Conservation (phyloP, 148 eudicot genomes). For the Polygonum maritimum region DNA sequence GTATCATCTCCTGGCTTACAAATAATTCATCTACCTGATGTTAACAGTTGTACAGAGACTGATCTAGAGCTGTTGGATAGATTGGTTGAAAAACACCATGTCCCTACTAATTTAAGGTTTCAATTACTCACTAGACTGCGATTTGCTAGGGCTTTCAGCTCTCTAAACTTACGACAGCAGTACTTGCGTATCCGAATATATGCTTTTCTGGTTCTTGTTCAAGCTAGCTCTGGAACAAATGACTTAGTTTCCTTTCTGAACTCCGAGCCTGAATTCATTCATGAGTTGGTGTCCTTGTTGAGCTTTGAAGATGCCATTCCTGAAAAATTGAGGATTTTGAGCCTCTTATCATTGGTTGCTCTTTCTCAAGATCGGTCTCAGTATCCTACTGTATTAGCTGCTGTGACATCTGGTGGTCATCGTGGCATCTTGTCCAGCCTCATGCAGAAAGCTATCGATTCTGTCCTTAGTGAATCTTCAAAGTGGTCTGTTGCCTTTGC, state of each 20-base stretch:
- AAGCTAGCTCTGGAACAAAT: constrained; percentile 74
- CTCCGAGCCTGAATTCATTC: constrained; percentile 90
- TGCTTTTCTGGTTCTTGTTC: constrained; percentile 86
- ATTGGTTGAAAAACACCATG: constrained; percentile 54
- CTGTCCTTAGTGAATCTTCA: constrained; percentile 55
- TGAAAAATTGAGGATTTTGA: constrained; percentile 69
- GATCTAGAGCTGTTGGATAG: constrained; percentile 71
- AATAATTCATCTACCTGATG: constrained; percentile 64
- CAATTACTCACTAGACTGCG: constrained; percentile 79
- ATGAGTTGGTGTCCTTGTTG: constrained; percentile 78
- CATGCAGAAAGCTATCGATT: constrained; percentile 92
- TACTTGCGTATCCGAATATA: constrained; percentile 82
- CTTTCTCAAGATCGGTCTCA: constrained; percentile 91
- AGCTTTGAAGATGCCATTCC: constrained; percentile 80
- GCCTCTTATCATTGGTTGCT: constrained; percentile 81
- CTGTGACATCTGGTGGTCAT: constrained; percentile 98
- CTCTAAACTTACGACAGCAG: constrained; percentile 61
- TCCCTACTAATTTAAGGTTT: constrained; percentile 69
- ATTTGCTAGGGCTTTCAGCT: constrained; percentile 84
- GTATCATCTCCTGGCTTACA: constrained; percentile 53
- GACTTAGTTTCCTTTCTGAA: constrained; percentile 75
- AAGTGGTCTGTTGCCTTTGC: constrained; percentile 86
- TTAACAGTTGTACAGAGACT: constrained; percentile 41
- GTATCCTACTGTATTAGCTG: constrained; percentile 74
- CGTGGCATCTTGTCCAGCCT: constrained; percentile 97